Conservation (phyloP, 139 green algal species). For the Mesotaenium endlicherianum region DNA sequence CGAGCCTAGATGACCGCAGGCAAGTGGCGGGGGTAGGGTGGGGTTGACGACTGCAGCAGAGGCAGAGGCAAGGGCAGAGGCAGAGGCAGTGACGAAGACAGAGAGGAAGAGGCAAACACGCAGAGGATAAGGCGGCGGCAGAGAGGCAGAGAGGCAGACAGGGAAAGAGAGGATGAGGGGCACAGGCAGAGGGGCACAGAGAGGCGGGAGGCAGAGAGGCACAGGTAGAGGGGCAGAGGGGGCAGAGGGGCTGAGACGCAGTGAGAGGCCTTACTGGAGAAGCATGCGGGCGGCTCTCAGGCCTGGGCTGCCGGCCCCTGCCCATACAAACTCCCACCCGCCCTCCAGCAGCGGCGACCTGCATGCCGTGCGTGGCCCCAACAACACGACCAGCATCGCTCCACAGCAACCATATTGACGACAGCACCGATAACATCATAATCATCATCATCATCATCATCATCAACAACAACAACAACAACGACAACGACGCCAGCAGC, state of each 20-base stretch:
- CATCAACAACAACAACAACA: no score
- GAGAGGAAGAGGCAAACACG: not conserved
- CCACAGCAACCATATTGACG: no score
- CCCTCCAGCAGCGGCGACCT: constrained; percentile 46
- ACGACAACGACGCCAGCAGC: not conserved
- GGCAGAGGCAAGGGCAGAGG: not conserved
- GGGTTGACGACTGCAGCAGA: not conserved
- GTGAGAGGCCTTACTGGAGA: constrained; percentile 24
- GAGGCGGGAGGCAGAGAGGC: no score
- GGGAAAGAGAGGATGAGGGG: not conserved
- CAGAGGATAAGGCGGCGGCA: not conserved
- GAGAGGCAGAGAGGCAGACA: not conserved
- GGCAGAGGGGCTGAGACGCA: no score
- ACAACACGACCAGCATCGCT: no score
- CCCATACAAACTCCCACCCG: constrained; percentile 42
- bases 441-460: no score
- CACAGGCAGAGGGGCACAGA: no score
- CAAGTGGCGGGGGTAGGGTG: no score
- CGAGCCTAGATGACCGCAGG: no score
- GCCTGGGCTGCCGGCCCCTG: constrained; percentile 32
- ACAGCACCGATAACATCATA: no score
- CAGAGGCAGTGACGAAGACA: not conserved
- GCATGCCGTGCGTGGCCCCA: not conserved
- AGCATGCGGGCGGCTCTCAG: constrained; percentile 17
- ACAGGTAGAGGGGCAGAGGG: no score